Evolutionary conservation across 2,329 filamentous ascomycete species (phyloP).

Genomic region (Lasiodiplodia hormozganensis): DNA sequence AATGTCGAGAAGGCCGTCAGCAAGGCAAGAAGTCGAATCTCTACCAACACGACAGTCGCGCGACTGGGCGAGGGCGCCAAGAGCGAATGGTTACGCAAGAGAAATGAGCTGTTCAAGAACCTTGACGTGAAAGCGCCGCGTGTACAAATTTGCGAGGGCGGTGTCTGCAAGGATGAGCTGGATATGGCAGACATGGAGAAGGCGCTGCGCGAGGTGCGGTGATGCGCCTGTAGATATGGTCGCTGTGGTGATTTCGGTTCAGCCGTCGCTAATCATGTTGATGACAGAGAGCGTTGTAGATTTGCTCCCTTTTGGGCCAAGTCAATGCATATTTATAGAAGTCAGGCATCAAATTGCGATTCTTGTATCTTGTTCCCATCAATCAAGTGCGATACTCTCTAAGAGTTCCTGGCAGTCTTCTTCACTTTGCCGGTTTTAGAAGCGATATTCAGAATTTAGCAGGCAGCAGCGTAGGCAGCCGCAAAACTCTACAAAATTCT

Average conservation of each 20-base stretch:
- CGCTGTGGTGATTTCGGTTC: neutral
- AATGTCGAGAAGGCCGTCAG: constrained; percentile 50
- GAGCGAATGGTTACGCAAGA: constrained; percentile 57
- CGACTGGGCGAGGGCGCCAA: constrained; percentile 37
- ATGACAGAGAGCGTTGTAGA: neutral
- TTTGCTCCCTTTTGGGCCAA: neutral
- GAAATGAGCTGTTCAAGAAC: constrained; percentile 56
- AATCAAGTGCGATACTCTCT: neutral
- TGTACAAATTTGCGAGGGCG: constrained; percentile 47
- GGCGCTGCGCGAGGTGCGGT: constrained; percentile 30
- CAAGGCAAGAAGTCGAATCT: constrained; percentile 50
- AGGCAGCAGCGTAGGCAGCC: neutral
- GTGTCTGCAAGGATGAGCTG: constrained; percentile 53
- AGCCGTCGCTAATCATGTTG: neutral
- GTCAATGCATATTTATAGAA: neutral
- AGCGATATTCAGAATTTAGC: neutral
- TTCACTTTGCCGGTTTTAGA: neutral
- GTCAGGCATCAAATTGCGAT: neutral
- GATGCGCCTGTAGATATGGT: neutral
- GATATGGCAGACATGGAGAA: constrained; percentile 40
- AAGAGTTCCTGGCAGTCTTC: neutral
- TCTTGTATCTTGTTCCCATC: neutral
- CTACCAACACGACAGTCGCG: constrained; percentile 33
- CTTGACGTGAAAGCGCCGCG: constrained; percentile 48
- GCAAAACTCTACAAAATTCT: too few relatives aligned